Base-by-base conservation (phyloP, 2,329 filamentous ascomycete species). In the Aspergillus candidus region DNA sequence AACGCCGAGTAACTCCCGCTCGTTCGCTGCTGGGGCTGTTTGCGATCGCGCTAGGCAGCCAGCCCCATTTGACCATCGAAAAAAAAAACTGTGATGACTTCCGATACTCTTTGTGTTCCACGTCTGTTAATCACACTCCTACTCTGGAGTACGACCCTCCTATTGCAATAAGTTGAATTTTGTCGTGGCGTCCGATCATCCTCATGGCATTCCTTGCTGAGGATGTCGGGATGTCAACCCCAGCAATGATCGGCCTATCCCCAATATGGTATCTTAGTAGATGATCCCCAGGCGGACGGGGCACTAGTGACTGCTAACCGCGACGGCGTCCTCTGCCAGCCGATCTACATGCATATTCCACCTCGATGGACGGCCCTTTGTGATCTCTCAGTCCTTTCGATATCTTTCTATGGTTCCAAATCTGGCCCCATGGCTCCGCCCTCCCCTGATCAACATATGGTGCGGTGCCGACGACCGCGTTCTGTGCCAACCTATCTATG, bases 271-370 rank as follows among this genome's bases (percentile, higher is more conserved):
- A 27, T 10, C 8, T 2, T 41, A 42, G 38, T 35, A 13, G 40
- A 38, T 43, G 35, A 34, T 42, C 39, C 34, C 32, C 36, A 27
- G 32, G 35, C 35, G 38, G 40, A 46, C 29, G 41, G 33, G 42
- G 29, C 35, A 42, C 48, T 49, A 49, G 44, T 44, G 34, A 38
- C n/a, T 22, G 45, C 49, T 49, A 47, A 35, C 36, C 35, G 22
- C 34, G 34, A 42, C 30, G 35, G 40, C 18, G n/a, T 40, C 30
- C 32, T 35, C 39, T 13, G 32, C 14, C 22, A 41, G 40, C 32
- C 22, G 39, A 48, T 48, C 46, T 27, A 40, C 42, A 41, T 48
- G 43, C 46, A 35, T 38, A 33, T 40, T 48, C 42, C 35, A 43
- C 40, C 22, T 27, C 18, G 30, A 30, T 35, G 41, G 41, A 35